A percentile compares a stretch with the other conserved stretches of the same genome.
Conservation (phyloP, 345 rosid genomes). For the Camelina neglecta region DNA sequence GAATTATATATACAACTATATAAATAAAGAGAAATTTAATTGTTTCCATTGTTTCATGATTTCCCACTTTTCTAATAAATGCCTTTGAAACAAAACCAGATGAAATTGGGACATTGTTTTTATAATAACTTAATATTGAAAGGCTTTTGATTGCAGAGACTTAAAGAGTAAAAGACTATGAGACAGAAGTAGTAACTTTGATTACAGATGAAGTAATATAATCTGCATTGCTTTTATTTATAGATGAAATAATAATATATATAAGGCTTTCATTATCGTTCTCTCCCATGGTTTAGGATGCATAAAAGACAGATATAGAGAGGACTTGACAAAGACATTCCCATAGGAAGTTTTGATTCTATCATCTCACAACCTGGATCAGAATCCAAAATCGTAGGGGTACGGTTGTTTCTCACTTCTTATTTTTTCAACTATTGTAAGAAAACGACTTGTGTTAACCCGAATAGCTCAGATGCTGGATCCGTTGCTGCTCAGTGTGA, state of each 20-base stretch:
- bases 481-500: conserved; percentile 35
- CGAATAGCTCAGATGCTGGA: conserved; percentile 13
- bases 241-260: conserved; percentile 4
- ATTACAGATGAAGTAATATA: no score
- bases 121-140: background rate
- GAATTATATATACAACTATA: conserved; percentile 18
- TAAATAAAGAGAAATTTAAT: background rate
- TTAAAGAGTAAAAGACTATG: background rate
- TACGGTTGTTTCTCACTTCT: conserved; percentile 29
- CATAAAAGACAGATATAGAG: conserved; percentile 29
- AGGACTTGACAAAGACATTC: conserved; percentile 44
- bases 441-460: conserved; percentile 1
- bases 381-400: conserved; percentile 23
- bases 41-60: background rate
- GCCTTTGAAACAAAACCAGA: background rate
- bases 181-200: background rate
- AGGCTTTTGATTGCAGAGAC: background rate
- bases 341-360: conserved; percentile 24
- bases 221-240: background rate
- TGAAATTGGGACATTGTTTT: conserved; percentile 3
- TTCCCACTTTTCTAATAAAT: background rate
- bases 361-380: conserved; percentile 33
- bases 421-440: conserved; percentile 21
- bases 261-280: background rate
- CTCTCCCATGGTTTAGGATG: conserved; percentile 40